phyloP scores from a whole-genome alignment of 2,329 filamentous ascomycete species.

The Fusarium miscanthi region DNA sequence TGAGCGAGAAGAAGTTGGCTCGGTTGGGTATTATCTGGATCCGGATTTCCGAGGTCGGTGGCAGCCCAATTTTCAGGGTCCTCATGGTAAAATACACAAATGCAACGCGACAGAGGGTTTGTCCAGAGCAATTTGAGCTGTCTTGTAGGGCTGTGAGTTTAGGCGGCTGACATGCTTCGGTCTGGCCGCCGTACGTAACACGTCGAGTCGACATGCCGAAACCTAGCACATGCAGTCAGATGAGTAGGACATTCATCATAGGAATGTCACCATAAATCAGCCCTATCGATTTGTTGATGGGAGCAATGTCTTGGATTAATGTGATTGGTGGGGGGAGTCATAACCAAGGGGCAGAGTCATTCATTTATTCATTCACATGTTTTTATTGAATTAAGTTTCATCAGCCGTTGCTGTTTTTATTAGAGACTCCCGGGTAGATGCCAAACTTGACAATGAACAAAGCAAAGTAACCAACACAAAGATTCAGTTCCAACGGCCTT shows the following conservation, averaged over 20 bases:
- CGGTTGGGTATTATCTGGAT: neutral
- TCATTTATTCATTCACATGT: neutral
- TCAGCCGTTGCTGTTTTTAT: neutral
- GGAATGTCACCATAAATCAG: slow-evolving; percentile 8
- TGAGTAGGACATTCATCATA: slow-evolving; percentile 21
- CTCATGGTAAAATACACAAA: neutral
- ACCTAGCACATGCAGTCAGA: slow-evolving; percentile 34
- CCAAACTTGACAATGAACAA: neutral
- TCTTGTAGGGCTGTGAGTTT: slow-evolving; percentile 34
- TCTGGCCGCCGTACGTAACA: slow-evolving; percentile 26
- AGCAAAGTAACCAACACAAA: neutral
- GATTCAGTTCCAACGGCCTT: neutral
- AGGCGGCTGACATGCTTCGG: slow-evolving; percentile 39
- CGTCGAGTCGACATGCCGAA: slow-evolving; percentile 1
- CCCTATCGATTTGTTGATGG: neutral
- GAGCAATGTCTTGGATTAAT: slow-evolving; percentile 10
- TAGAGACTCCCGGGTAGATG: neutral
- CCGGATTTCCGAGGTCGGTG: slow-evolving; percentile 1
- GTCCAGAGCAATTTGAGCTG: neutral
- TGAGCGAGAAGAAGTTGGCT: slow-evolving; percentile 28
- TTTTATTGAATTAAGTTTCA: neutral
- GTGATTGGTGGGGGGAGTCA: neutral
- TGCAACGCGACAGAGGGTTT: neutral
- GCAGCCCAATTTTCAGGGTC: slow-evolving; percentile 13
- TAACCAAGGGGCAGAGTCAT: neutral